Evolutionary conservation across 495 filamentous ascomycete species (phyloP).

Genomic region (Aspergillus saccharolyticus): DNA sequence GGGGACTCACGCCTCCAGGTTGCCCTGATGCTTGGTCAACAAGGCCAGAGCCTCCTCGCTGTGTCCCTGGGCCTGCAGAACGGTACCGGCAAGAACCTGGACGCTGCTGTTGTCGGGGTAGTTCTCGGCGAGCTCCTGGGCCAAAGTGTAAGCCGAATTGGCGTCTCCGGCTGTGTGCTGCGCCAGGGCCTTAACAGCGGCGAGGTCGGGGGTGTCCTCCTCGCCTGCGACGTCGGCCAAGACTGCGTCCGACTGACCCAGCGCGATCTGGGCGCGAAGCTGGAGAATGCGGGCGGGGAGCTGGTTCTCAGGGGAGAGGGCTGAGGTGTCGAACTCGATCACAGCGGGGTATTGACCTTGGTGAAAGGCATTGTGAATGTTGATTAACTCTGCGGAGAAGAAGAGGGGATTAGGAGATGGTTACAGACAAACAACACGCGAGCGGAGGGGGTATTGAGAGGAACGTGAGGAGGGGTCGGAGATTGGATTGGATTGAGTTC

Average conservation of each 20-base stretch:
- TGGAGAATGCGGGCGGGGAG: constrained; percentile 74
- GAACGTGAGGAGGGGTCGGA: not conserved
- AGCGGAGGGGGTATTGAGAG: not conserved
- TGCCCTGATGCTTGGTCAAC: constrained; percentile 76
- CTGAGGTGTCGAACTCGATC: constrained; percentile 70
- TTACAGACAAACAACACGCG: not conserved
- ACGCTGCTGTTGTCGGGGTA: constrained; percentile 72
- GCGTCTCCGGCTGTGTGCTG: constrained; percentile 55
- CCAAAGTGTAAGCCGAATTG: constrained; percentile 54
- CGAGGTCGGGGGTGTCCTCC: constrained; percentile 63
- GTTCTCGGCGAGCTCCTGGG: constrained; percentile 60
- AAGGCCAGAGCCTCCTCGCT: constrained; percentile 78
- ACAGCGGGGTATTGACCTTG: constrained; percentile 82
- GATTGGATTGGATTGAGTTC: not conserved
- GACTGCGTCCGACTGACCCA: constrained; percentile 69
- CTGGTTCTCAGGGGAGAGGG: constrained; percentile 70
- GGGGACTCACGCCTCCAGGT: constrained; percentile 67
- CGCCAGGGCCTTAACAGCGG: constrained; percentile 73
- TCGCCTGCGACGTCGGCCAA: constrained; percentile 61
- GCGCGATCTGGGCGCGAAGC: constrained; percentile 75
- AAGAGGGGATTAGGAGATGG: not conserved
- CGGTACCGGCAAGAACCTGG: constrained; percentile 71
- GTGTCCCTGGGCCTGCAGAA: constrained; percentile 70
- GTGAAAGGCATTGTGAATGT: constrained; percentile 93
- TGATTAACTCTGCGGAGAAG: constrained; percentile 70